These are phyloP conservation scores for Populus euphratica DNA, from an alignment of 345 rosid species.

Conservation along the genomic window DNA sequence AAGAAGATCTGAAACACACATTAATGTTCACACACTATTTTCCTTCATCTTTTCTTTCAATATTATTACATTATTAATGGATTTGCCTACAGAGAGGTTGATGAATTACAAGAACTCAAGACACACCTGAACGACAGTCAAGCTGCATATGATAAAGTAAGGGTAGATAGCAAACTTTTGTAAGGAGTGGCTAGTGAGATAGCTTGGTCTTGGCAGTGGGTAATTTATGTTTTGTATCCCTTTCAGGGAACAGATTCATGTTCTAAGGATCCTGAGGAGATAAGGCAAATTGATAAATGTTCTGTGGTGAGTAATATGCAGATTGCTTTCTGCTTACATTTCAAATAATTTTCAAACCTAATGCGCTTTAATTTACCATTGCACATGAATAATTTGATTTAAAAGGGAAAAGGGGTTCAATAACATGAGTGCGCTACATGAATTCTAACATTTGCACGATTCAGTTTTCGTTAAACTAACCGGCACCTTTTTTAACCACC, in stretches of 20 bases:
- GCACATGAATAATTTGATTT: not conserved
- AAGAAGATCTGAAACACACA: not conserved
- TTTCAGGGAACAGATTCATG: conserved; percentile 44
- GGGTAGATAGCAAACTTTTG: conserved; percentile 29
- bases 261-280: conserved; percentile 39
- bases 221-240: conserved; percentile 22
- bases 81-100: conserved; percentile 61
- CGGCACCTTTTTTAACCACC: not conserved
- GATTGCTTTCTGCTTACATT: conserved; percentile 6
- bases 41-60: not conserved
- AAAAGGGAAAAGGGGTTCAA: conserved; percentile 4
- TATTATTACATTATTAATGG: conserved; percentile 4
- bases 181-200: conserved; percentile 9
- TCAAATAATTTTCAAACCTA: not conserved
- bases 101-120: conserved; percentile 53
- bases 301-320: conserved; percentile 41
- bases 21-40: not conserved
- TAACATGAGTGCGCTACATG: not conserved
- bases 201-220: conserved; percentile 10
- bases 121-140: conserved; percentile 40
- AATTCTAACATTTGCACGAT: too few species aligned
- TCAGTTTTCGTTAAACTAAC: too few species aligned
- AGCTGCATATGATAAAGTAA: conserved; percentile 44
- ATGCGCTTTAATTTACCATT: conserved; percentile 3
- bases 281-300: conserved; percentile 37